Percentiles rank a stretch among this genome's conserved stretches.
phyloP scores from a whole-genome alignment of 495 filamentous ascomycete genomes.

The Neurospora sublineolata region DNA sequence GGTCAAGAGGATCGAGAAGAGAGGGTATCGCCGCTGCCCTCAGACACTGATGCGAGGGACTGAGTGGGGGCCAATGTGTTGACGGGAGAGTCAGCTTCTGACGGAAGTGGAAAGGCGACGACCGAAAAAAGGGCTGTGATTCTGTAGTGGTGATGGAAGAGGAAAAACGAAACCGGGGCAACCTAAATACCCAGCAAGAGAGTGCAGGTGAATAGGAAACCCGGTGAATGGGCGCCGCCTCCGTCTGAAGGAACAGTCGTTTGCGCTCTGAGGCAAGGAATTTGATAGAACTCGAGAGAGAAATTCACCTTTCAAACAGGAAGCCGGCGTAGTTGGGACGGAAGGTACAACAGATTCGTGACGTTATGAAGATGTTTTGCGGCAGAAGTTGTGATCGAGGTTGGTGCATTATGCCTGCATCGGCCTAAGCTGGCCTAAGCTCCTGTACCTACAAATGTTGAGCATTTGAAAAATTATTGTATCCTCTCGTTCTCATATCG shows the following conservation, averaged over 20 bases:
- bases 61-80: not conserved
- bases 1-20: not conserved
- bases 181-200: not conserved
- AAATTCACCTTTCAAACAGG: not conserved
- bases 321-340: not conserved
- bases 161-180: not conserved
- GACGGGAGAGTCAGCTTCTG: not conserved
- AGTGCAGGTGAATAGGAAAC: not conserved
- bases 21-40: not conserved
- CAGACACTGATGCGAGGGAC: not conserved
- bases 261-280: not conserved
- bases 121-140: not conserved
- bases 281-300: not conserved
- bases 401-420: not conserved
- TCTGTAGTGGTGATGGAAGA: not conserved
- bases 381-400: not conserved
- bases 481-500: not conserved
- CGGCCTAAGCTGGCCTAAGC: not conserved
- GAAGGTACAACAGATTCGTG: not conserved
- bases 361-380: not conserved
- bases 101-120: not conserved
- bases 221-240: not conserved
- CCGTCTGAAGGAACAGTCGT: not conserved
- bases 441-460: not conserved
- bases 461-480: not conserved